Evolutionary conservation across 2,329 filamentous ascomycete species (phyloP), one percentile per base, ranked within the genome.

Genomic region (Paraphoma sp.): DNA sequence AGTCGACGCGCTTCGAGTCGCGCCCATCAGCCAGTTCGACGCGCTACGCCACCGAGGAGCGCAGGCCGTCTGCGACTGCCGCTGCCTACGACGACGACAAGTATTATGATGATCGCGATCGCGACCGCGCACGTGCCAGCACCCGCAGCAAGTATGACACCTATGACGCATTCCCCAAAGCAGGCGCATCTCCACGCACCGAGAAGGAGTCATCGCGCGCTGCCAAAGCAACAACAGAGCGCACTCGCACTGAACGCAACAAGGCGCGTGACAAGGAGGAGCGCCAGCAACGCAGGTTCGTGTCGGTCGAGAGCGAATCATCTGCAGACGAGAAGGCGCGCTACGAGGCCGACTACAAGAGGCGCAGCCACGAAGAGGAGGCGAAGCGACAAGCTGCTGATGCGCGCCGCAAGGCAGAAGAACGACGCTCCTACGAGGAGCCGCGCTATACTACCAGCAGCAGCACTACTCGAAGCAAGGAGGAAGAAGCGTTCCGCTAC

Each of bases 261-360:
- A 74, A 76, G 62, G 69, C 70, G 45, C 70, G 72, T 48, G 77
- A 80, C 45, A 73, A 73, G 56, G 79, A 81, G 36, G 69, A 73
- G 8, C 73, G 73, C 44, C 69, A 70, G 53, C 77, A 80, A 8
- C 73, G 77, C 48, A 75, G 75, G 57, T 75, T 76, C 36, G 62
- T 68, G 4, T 67, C 72, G 1, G 54, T 62, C 31, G 71, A 72
- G 14, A 76, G 74, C 43, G 76, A 77, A 7, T 62, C 62, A 33
- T 71, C 69, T 16, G 71, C 61, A 14, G 69, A 74, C 43, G 73
- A 75, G 36, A 72, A 72, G 54, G 59, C 62, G 7, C 73, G 63
- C 57, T 72, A 69, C 51, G 73, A 75, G 54, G 65, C 65, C 17
- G 70, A 62, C 16, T 73, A 69, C 50, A 66, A 65, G 57, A 59